phyloP scores from a whole-genome alignment of 768 basidiomycete species.

The Hydnomerulius pinastri region DNA sequence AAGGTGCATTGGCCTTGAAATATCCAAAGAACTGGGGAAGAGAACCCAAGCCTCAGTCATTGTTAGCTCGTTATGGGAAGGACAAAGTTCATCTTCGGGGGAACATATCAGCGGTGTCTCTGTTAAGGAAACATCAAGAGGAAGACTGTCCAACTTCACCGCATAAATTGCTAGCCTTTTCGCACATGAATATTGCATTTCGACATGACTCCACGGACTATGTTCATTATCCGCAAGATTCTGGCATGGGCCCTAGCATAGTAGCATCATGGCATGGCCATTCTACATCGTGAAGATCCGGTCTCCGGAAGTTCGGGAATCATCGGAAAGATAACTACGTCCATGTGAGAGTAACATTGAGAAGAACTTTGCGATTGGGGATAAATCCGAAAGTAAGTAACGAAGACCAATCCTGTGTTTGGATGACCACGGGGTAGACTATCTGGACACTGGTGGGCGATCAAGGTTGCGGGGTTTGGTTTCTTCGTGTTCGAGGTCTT shows the following conservation, averaged over 20 bases:
- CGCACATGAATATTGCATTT: slow-evolving; percentile 2
- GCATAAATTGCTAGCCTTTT: slow-evolving; percentile 22
- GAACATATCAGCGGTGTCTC: slow-evolving; percentile 21
- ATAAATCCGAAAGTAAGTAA: slow-evolving; percentile 1
- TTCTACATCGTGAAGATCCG: slow-evolving; percentile 23
- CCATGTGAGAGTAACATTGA: slow-evolving; percentile 3
- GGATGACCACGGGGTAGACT: slow-evolving; percentile 15
- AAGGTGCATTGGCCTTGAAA: slow-evolving; percentile 15
- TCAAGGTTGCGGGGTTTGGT: neutral
- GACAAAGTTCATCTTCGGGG: slow-evolving; percentile 26
- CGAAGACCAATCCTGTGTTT: slow-evolving; percentile 3
- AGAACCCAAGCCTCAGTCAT: slow-evolving; percentile 22
- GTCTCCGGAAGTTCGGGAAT: slow-evolving; percentile 16
- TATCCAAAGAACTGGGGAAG: slow-evolving; percentile 9
- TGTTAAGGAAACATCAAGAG: slow-evolving; percentile 19
- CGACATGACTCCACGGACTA: slow-evolving; percentile 7
- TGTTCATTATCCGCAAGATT: slow-evolving; percentile 14
- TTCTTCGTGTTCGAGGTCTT: neutral
- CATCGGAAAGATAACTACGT: slow-evolving; percentile 14
- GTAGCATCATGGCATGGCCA: slow-evolving; percentile 4
- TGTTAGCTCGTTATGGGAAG: slow-evolving; percentile 35
- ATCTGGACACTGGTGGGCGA: neutral
- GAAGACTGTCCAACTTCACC: slow-evolving; percentile 16
- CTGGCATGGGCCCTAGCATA: no score
- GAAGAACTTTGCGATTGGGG: neutral